Evolutionary conservation across 176 grass and related monocot genomes (phyloP).

Genomic region (Cenchrus fungigraminus): DNA sequence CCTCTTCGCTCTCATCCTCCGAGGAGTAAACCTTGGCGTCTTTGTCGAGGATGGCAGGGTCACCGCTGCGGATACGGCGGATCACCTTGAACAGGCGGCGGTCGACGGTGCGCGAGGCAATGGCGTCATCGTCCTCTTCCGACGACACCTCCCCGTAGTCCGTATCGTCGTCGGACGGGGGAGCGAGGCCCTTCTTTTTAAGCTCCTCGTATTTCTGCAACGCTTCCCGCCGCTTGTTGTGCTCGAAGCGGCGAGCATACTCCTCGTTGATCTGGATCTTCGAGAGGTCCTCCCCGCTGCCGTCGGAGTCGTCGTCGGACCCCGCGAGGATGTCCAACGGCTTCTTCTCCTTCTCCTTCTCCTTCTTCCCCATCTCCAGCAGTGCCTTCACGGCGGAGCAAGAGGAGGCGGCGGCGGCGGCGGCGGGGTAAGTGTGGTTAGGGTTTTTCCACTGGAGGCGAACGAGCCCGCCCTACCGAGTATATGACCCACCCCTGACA

Average conservation of each 20-base stretch:
- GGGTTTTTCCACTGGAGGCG: slow-evolving; percentile 14
- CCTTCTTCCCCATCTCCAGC: not conserved
- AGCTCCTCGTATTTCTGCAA: slow-evolving; percentile 62
- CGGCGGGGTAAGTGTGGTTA: not conserved
- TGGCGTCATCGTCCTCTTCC: slow-evolving; percentile 37
- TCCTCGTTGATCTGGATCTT: slow-evolving; percentile 79
- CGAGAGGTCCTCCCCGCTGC: slow-evolving; percentile 46
- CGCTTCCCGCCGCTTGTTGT: slow-evolving; percentile 86
- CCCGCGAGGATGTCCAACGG: slow-evolving; percentile 41
- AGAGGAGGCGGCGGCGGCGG: not conserved
- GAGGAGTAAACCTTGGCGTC: slow-evolving; percentile 61
- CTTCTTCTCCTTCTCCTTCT: not conserved
- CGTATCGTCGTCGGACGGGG: slow-evolving; percentile 1
- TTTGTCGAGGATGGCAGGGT: slow-evolving; percentile 59
- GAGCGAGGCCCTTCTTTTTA: slow-evolving; percentile 57
- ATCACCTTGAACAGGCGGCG: slow-evolving; percentile 67
- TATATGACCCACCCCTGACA: not conserved
- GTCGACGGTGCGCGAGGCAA: slow-evolving; percentile 51
- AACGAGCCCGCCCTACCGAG: not conserved
- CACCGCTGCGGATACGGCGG: slow-evolving; percentile 66
- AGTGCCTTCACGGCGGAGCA: not conserved
- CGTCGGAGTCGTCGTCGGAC: slow-evolving; percentile 39
- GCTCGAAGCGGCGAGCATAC: slow-evolving; percentile 69
- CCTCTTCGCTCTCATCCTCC: slow-evolving; percentile 45
- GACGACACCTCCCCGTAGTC: not conserved